Evolutionary conservation across 2,329 filamentous ascomycete species (phyloP).

Genomic region (Epicoccum sorghinum): DNA sequence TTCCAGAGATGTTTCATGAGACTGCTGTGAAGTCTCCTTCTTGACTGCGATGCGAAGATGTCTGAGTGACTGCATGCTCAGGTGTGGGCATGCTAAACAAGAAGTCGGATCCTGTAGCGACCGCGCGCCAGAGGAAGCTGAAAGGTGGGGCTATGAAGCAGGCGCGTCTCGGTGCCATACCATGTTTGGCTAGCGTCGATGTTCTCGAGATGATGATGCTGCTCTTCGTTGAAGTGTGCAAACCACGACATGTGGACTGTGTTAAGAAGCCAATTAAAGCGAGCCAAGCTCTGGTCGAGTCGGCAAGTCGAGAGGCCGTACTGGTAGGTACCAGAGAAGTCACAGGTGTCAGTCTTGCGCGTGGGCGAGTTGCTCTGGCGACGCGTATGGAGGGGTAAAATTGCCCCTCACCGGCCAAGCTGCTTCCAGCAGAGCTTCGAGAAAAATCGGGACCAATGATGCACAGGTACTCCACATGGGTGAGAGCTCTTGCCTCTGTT

Average conservation of each 20-base stretch:
- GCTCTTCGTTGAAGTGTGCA: no score
- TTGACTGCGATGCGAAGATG: no score
- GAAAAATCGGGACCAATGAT: conserved; percentile 17
- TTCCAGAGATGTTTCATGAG: no score
- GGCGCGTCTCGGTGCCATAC: no score
- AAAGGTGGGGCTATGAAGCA: no score
- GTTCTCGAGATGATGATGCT: no score
- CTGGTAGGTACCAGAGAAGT: neutral
- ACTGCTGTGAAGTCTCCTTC: no score
- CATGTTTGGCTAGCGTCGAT: neutral
- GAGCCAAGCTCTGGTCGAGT: neutral
- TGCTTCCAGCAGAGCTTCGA: conserved; percentile 16
- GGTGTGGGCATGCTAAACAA: neutral
- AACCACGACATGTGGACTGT: neutral
- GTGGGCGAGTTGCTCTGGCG: conserved; percentile 5
- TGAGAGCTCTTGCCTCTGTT: conserved; percentile 18
- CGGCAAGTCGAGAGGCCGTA: neutral
- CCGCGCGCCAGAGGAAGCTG: no score
- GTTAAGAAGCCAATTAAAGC: neutral
- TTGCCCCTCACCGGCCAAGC: conserved; percentile 16
- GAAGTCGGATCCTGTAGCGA: neutral
- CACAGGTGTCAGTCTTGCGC: neutral
- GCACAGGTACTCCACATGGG: conserved; percentile 13
- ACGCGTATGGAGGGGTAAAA: conserved; percentile 9
- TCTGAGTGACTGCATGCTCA: no score